Conservation (phyloP, 192 early-diverging fungal genomes). For the Phycomyces blakesleeanus region DNA sequence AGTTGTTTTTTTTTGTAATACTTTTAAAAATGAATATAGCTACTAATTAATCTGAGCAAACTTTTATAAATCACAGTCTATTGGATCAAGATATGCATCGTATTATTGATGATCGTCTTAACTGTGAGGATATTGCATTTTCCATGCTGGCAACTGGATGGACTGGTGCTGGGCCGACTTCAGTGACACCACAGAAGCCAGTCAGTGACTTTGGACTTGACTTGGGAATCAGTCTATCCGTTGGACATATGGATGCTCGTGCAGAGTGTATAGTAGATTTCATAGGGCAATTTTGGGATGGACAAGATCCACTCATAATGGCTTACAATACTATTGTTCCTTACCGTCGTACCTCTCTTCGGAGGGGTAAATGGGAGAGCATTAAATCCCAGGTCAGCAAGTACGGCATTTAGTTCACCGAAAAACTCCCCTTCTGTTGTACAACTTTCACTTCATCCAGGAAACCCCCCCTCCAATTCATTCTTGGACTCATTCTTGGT, state of each 20-base stretch:
- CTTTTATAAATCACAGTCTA: no score
- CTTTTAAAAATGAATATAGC: no score
- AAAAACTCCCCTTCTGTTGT: no score
- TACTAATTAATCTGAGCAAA: no score
- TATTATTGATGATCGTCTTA: conserved; percentile 21
- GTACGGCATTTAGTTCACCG: background rate
- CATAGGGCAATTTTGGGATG: conserved; percentile 15
- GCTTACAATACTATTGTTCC: conserved; percentile 1
- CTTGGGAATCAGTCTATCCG: conserved; percentile 20
- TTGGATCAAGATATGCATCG: conserved; percentile 20
- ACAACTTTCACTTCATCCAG: no score
- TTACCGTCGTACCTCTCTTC: background rate
- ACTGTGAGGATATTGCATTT: conserved; percentile 35
- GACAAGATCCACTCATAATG: conserved; percentile 12
- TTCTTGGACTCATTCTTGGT: no score
- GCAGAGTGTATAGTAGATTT: conserved; percentile 16
- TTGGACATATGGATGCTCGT: conserved; percentile 23
- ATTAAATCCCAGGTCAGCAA: background rate
- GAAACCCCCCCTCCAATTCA: no score
- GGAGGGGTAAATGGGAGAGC: background rate
- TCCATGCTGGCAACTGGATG: conserved; percentile 27
- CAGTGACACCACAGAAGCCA: conserved; percentile 6
- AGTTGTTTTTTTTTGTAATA: background rate
- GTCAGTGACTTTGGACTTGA: conserved; percentile 25
- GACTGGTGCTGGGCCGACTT: conserved; percentile 15